A percentile compares a stretch with the other conserved stretches of the same genome.
Evolutionary conservation across 306 rosid species (phyloP).

Genomic region (Cucurbita ficifolia): DNA sequence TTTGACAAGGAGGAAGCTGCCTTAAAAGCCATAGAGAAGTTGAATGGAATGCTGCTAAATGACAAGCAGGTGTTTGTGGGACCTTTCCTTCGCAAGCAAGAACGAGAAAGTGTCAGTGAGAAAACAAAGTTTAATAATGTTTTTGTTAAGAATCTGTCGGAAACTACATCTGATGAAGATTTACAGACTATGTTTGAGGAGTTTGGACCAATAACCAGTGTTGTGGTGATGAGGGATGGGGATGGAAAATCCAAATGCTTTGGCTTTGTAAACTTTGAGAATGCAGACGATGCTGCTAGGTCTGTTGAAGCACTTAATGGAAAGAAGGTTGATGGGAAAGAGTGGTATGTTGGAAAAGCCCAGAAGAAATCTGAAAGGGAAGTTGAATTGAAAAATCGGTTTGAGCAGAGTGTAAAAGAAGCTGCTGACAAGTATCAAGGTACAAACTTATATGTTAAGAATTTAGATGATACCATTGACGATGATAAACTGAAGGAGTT

Average conservation of each 20-base stretch:
- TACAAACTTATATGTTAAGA: slow-evolving; percentile 72
- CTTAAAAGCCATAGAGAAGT: slow-evolving; percentile 72
- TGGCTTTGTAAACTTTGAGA: slow-evolving; percentile 92
- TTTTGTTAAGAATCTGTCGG: slow-evolving; percentile 75
- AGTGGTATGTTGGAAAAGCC: slow-evolving; percentile 90
- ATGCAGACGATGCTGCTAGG: slow-evolving; percentile 63
- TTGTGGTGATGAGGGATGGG: slow-evolving; percentile 80
- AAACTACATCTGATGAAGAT: slow-evolving; percentile 72
- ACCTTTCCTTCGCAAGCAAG: slow-evolving; percentile 97
- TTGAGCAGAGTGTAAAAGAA: slow-evolving; percentile 86
- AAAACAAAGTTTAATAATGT: slow-evolving; percentile 68
- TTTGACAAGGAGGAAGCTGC: slow-evolving; percentile 84
- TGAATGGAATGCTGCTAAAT: slow-evolving; percentile 91
- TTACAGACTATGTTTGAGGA: slow-evolving; percentile 52
- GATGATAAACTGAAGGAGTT: slow-evolving; percentile 74
- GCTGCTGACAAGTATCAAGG: slow-evolving; percentile 91
- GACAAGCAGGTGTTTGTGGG: slow-evolving; percentile 97
- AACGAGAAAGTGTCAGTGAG: slow-evolving; percentile 47
- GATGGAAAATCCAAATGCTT: slow-evolving; percentile 94
- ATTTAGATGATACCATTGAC: slow-evolving; percentile 57
- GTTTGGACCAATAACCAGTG: slow-evolving; percentile 72
- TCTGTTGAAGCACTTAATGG: slow-evolving; percentile 81
- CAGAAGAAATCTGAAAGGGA: slow-evolving; percentile 94
- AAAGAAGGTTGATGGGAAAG: slow-evolving; percentile 58
- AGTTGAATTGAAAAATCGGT: slow-evolving; percentile 47